phyloP scores from a whole-genome alignment of 805 yeast species.

The Hanseniaspora mollemarum region DNA sequence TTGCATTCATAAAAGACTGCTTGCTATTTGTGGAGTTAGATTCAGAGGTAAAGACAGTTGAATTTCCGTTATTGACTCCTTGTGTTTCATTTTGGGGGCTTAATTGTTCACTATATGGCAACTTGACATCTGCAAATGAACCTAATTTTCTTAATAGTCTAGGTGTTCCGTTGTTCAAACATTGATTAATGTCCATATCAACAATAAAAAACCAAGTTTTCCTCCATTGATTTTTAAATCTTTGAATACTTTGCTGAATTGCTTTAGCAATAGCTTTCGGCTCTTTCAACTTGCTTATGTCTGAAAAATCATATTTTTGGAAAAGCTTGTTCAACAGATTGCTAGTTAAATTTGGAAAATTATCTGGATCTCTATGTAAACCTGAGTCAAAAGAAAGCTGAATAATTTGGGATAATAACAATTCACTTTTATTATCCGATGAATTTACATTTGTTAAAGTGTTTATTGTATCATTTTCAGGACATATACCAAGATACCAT shows the following conservation, averaged over 20 bases:
- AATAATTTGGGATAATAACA: slow-evolving; percentile 43
- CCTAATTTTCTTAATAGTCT: slow-evolving; percentile 31
- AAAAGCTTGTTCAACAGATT: slow-evolving; percentile 11
- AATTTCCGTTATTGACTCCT: slow-evolving; percentile 22
- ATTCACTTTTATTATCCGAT: slow-evolving; percentile 40
- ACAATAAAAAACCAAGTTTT: slow-evolving; percentile 46
- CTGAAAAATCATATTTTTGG: slow-evolving; percentile 5
- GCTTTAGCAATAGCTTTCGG: slow-evolving; percentile 20
- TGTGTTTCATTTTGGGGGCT: not conserved
- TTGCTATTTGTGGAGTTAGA: not conserved
- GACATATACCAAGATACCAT: slow-evolving; percentile 44
- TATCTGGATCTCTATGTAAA: slow-evolving; percentile 54
- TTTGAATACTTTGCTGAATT: slow-evolving; percentile 27
- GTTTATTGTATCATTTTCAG: slow-evolving; percentile 34
- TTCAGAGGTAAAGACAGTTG: not conserved
- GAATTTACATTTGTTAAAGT: slow-evolving; percentile 18
- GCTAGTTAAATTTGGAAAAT: slow-evolving; percentile 35
- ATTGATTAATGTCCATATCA: slow-evolving; percentile 35
- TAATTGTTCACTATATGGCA: slow-evolving; percentile 28
- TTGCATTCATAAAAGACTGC: not conserved
- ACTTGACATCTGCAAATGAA: slow-evolving; percentile 35
- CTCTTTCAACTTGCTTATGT: slow-evolving; percentile 11
- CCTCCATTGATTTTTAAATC: slow-evolving; percentile 41
- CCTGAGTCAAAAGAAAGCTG: slow-evolving; percentile 63
- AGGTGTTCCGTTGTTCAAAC: slow-evolving; percentile 34